Base-by-base conservation (phyloP, 192 early-diverging fungal species). In the Pilaira anomala region DNA sequence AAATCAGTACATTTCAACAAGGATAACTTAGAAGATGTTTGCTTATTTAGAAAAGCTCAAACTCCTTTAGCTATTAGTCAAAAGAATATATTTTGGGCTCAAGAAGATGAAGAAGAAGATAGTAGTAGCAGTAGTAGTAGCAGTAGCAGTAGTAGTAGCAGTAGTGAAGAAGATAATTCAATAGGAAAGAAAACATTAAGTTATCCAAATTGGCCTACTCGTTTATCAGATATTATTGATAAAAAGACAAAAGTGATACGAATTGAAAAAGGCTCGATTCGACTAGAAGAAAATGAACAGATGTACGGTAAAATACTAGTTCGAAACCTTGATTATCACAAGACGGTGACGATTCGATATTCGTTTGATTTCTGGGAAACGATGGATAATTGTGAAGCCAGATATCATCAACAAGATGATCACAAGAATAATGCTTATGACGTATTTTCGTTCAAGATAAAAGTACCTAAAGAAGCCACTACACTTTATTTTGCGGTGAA, bases 271-370 rank as follows among this genome's bases (percentile, higher is more conserved):
- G 41, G 40, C 8, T 8, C 29, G 1, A 22, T 58, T 58, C 18
- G 21, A 42, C 1, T 58, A n/a, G 14, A 21, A 21, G 36, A 58
- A 7, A 58, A 41, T 41, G 6, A 24, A 3, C 13, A 18, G 2
- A 42, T 58, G 19, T 41, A 18, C n/a, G 90, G 88, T 63, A 83
- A 75, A 18, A 66, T 95, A 33, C 77, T 90, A 57, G 89, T 95
- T 16, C 87, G 87, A 52, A 97, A 97, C 75, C 64, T 95, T 18
- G 91, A 87, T 7, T 97, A 88, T 71, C 82, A 91, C 56, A 97
- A 97, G 78, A 41, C 62, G 7, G 90, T 97, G 22, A 64, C 62
- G 16, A 82, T 94, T 56, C 78, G 92, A 18, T 89, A 89, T 75
- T 90, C 94, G 19, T 81, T 80, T 51, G 86, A 95, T 78, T 81